Percentiles rank a stretch among this genome's conserved stretches.
Conservation (phyloP, 805 yeast species). For the Hanseniaspora vineae region DNA sequence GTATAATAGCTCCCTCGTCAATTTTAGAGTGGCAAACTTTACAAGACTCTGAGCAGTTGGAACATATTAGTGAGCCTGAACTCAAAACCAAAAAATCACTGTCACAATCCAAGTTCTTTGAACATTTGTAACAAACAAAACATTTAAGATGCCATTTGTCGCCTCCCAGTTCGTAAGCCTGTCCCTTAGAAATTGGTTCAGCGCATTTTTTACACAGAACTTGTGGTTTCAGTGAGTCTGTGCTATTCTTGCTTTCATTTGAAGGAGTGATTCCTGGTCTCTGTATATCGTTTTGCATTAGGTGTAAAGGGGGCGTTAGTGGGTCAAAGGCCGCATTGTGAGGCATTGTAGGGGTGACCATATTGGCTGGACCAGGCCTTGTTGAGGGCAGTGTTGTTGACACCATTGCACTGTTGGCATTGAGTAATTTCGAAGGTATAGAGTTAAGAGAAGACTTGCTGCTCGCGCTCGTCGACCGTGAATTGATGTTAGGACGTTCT, state of each 20-base stretch:
- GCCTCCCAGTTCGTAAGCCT: slow-evolving; percentile 88
- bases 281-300: background rate
- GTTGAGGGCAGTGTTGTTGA: too few relatives aligned
- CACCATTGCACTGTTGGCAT: too few relatives aligned
- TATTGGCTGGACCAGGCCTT: too few relatives aligned
- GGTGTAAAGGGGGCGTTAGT: background rate
- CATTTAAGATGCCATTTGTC: slow-evolving; percentile 95
- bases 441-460: too few relatives aligned
- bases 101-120: slow-evolving; percentile 65
- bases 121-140: slow-evolving; percentile 80
- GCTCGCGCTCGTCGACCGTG: too few relatives aligned
- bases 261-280: background rate
- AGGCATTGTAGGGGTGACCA: too few relatives aligned
- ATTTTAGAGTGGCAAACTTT: slow-evolving; percentile 75
- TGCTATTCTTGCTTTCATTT: background rate
- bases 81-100: slow-evolving; percentile 86
- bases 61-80: slow-evolving; percentile 81
- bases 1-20: slow-evolving; percentile 72
- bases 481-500: too few relatives aligned
- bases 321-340: too few relatives aligned
- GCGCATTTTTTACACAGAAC: slow-evolving; percentile 30
- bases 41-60: slow-evolving; percentile 86
- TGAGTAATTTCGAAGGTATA: too few relatives aligned
- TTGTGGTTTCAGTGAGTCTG: background rate
- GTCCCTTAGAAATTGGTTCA: slow-evolving; percentile 66